Percentiles rank a stretch among this genome's conserved stretches.
phyloP scores from a whole-genome alignment of 2,329 filamentous ascomycete genomes.

The Neonectria faginata region DNA sequence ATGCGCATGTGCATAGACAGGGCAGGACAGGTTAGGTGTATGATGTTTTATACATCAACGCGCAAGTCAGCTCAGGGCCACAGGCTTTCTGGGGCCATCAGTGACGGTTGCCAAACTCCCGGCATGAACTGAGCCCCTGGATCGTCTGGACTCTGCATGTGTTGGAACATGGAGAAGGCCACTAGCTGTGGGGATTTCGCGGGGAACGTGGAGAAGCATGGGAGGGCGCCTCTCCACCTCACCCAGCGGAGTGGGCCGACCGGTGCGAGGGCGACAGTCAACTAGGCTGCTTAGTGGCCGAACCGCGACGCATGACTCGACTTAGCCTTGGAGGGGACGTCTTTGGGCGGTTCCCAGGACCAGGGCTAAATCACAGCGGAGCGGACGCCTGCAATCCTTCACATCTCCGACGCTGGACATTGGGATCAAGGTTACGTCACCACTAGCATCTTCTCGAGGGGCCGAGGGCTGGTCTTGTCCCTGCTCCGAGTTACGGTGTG shows the following conservation, averaged over 20 bases:
- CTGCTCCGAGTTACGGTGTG: background rate
- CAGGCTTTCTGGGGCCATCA: background rate
- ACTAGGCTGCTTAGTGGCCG: slow-evolving; percentile 14
- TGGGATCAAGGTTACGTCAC: background rate
- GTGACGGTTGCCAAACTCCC: background rate
- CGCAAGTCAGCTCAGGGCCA: slow-evolving; percentile 15
- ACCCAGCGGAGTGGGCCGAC: slow-evolving; percentile 22
- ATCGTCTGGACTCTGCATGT: slow-evolving; percentile 21
- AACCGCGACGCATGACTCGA: slow-evolving; percentile 14
- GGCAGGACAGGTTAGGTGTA: background rate
- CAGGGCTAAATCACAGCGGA: background rate
- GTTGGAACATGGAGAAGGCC: slow-evolving; percentile 23
- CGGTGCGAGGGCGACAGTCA: slow-evolving; percentile 22
- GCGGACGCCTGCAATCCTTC: background rate
- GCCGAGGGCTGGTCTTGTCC: background rate
- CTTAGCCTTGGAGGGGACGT: background rate
- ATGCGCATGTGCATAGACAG: too few species aligned
- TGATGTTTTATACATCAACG: background rate
- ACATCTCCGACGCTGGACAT: background rate
- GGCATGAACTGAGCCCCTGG: slow-evolving; percentile 18
- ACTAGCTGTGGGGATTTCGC: slow-evolving; percentile 20
- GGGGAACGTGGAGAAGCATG: slow-evolving; percentile 25
- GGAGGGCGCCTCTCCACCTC: background rate
- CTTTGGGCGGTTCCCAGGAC: background rate
- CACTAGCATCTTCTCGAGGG: background rate